These are phyloP conservation scores for Heterobasidion irregulare DNA, from an alignment of 1,284 basidiomycete species.

Conservation along the genomic window DNA sequence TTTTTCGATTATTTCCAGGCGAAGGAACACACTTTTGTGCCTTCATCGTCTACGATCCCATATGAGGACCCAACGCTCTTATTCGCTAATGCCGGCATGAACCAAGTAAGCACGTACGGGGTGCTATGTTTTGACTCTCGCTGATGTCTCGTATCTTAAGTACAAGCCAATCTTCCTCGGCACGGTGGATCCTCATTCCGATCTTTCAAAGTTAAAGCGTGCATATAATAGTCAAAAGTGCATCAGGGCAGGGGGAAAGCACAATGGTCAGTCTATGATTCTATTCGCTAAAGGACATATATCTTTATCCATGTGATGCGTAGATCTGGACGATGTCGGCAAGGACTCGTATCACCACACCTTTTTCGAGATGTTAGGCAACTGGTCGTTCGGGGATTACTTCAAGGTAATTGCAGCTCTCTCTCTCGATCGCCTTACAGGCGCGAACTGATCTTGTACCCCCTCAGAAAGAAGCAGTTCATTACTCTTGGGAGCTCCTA, in stretches of 20 bases:
- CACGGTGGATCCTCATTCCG: slow-evolving; percentile 89
- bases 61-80: slow-evolving; percentile 96
- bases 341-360: slow-evolving; percentile 97
- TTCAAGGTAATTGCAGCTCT: slow-evolving; percentile 69
- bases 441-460: neutral
- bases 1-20: slow-evolving; percentile 78
- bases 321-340: slow-evolving; percentile 96
- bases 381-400: slow-evolving; percentile 99
- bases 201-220: slow-evolving; percentile 83
- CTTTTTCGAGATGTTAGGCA: slow-evolving; percentile 99
- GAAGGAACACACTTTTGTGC: slow-evolving; percentile 84
- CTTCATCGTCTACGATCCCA: slow-evolving; percentile 91
- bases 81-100: slow-evolving; percentile 98
- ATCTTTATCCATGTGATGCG: slow-evolving; percentile 6
- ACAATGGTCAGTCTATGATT: slow-evolving; percentile 66
- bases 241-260: slow-evolving; percentile 96
- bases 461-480: slow-evolving; percentile 81
- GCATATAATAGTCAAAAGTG: slow-evolving; percentile 98
- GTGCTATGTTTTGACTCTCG: slow-evolving; percentile 9
- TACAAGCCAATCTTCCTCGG: slow-evolving; percentile 97
- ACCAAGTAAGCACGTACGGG: slow-evolving; percentile 45
- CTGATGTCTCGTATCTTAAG: slow-evolving; percentile 28
- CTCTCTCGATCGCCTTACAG: neutral
- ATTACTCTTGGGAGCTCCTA: slow-evolving; percentile 91
- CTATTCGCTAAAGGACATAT: neutral